phyloP scores from a whole-genome alignment of 768 basidiomycete genomes.

The Termitomyces sp. region DNA sequence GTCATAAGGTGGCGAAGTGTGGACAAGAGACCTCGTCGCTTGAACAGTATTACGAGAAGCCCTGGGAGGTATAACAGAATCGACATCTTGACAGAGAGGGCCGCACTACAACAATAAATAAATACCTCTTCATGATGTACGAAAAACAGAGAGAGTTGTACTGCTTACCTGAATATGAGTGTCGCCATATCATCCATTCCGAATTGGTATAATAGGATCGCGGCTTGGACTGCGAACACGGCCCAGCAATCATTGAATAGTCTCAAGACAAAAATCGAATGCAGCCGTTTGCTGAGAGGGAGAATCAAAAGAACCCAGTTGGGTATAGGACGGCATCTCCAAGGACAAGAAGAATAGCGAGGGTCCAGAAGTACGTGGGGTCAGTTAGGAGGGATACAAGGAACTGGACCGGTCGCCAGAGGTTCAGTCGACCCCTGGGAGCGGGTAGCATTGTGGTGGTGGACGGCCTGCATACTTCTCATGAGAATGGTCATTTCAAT shows the following conservation, averaged over 20 bases:
- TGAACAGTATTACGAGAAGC: slow-evolving; percentile 76
- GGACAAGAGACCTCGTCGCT: slow-evolving; percentile 53
- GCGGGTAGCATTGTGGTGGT: slow-evolving; percentile 11
- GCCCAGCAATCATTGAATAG: slow-evolving; percentile 97
- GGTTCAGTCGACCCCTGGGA: slow-evolving; percentile 3
- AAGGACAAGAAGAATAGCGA: slow-evolving; percentile 59
- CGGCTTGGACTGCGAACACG: slow-evolving; percentile 55
- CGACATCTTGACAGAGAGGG: slow-evolving; percentile 95
- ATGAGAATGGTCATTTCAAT: slow-evolving; percentile 2
- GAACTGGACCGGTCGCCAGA: slow-evolving; percentile 14
- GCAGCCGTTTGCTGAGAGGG: slow-evolving; percentile 86
- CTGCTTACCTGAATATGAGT: slow-evolving; percentile 68
- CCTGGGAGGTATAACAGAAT: slow-evolving; percentile 87
- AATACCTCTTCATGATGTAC: background rate
- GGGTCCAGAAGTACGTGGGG: slow-evolving; percentile 57
- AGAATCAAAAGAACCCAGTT: slow-evolving; percentile 73
- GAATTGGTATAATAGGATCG: slow-evolving; percentile 61
- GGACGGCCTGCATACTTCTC: background rate
- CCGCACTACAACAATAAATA: slow-evolving; percentile 40
- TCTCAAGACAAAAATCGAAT: slow-evolving; percentile 88
- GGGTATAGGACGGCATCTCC: slow-evolving; percentile 74
- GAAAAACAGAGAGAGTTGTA: background rate
- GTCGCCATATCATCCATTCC: slow-evolving; percentile 58
- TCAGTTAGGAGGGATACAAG: slow-evolving; percentile 41
- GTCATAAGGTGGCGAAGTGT: slow-evolving; percentile 48